Base-by-base conservation (phyloP, 768 basidiomycete species). In the Macrolepiota albuminosa region DNA sequence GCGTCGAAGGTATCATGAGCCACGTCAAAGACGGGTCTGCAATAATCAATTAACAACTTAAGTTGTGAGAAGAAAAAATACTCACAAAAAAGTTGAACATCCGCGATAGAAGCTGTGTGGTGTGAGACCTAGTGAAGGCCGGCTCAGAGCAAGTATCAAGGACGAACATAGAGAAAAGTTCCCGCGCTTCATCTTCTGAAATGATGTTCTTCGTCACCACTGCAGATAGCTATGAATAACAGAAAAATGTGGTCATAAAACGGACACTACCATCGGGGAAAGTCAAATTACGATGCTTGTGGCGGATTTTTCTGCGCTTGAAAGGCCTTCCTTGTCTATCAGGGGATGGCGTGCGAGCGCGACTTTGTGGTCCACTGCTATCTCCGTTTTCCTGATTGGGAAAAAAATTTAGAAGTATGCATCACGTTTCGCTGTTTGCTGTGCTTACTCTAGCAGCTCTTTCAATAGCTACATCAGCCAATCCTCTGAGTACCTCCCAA, bases 131-230 rank as follows among this genome's bases (percentile, higher is more conserved):
- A 9, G 21, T 62, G 46, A 63, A 55, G 61, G 60, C 65, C 37
- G 48, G 24, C 60, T 40, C 34, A 56, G 59, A 52, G 37, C 24
- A 50, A 51, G 39, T 34, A 57, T 60, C 56, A 61, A 61, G 54
- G 36, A 76, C 83, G 50, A 60, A 95, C 93, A 95, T 89, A 68
- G 84, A 81, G 74, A 96, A 94, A 54, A 97, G 72, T 58, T 93
- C 89, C 59, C 86, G 85, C 2, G 93, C 95, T 69, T 97, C 93
- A 29, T 80, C 78, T 69, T 95, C 93, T 2, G 86, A 73, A 47
- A 97, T 84, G 62, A 92, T 80, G 45, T 84, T 85, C 73, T 94
- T 93, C 0, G 89, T 89, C 53, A 96, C 92, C 54, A 93, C 93
- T 91, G 64, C 48, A 52, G 60, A 26, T 57, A 48, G 40, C 29